Percentiles rank a stretch among this genome's conserved stretches.
Evolutionary conservation across 73 alveolate species (phyloP).

Genomic region (Diophrys sp.): DNA sequence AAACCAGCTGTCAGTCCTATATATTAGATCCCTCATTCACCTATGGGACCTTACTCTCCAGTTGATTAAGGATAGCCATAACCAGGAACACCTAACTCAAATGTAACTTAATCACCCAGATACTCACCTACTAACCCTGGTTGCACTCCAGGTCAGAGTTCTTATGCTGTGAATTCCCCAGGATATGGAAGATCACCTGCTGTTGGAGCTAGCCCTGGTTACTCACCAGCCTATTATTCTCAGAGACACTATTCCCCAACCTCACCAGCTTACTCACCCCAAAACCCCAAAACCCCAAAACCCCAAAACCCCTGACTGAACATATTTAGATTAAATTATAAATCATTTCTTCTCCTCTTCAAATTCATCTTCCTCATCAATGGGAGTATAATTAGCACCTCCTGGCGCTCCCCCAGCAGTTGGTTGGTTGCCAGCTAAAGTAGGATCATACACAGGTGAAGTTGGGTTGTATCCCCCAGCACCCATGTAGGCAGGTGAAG

Average conservation of each 20-base stretch:
- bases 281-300: no score
- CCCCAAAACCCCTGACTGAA: no score
- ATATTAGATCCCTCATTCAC: no score
- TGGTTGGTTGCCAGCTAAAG: not conserved
- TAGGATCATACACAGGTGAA: slow-evolving; percentile 10
- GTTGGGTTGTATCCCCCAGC: not conserved
- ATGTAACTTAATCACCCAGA: slow-evolving; percentile 4
- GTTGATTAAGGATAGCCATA: no score
- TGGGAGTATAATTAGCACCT: not conserved
- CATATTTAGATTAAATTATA: no score
- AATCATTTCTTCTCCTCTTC: not conserved
- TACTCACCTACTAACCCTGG: slow-evolving; percentile 17
- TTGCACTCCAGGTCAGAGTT: slow-evolving; percentile 33
- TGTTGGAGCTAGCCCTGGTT: slow-evolving; percentile 38
- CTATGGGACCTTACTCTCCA: no score
- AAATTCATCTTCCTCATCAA: not conserved
- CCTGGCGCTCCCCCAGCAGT: not conserved
- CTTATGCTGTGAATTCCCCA: slow-evolving; percentile 6
- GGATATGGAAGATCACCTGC: slow-evolving; percentile 25
- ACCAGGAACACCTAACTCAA: slow-evolving; percentile 18
- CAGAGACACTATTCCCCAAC: no score
- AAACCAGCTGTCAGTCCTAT: no score
- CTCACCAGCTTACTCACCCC: no score
- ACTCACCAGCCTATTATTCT: no score
- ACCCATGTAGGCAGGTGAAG: slow-evolving; percentile 12